Percentiles rank a stretch among this genome's conserved stretches.
Evolutionary conservation across 2,329 filamentous ascomycete genomes (phyloP).

Genomic region (Hypoxylon sp.): DNA sequence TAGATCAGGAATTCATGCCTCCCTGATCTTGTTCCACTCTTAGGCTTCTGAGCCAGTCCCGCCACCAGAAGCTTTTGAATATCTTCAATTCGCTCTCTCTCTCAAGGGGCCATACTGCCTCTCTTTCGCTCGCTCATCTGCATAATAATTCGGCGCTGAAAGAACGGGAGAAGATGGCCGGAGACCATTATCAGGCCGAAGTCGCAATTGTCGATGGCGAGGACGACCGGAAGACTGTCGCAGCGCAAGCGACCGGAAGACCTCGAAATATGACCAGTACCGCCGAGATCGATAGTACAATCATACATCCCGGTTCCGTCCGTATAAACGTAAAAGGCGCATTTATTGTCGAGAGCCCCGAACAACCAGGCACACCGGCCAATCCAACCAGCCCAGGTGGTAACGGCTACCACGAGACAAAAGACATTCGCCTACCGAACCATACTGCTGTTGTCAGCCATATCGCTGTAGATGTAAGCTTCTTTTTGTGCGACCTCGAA

Average conservation of each 20-base stretch:
- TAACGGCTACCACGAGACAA: slow-evolving; percentile 75
- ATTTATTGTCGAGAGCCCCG: slow-evolving; percentile 91
- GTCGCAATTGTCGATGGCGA: slow-evolving; percentile 39
- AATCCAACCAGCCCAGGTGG: slow-evolving; percentile 55
- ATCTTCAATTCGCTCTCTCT: slow-evolving; percentile 10
- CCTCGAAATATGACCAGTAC: slow-evolving; percentile 63
- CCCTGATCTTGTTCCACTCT: slow-evolving; percentile 31
- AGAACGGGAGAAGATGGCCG: slow-evolving; percentile 32
- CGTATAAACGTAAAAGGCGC: slow-evolving; percentile 97
- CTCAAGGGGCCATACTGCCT: slow-evolving; percentile 6
- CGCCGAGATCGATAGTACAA: slow-evolving; percentile 72
- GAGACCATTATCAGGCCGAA: slow-evolving; percentile 45
- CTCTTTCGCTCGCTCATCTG: slow-evolving; percentile 4
- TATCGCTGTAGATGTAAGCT: slow-evolving; percentile 91
- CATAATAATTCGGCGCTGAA: not conserved
- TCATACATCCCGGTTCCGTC: slow-evolving; percentile 78
- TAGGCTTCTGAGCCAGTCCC: slow-evolving; percentile 41
- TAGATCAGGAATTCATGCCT: slow-evolving; percentile 41
- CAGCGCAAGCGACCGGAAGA: slow-evolving; percentile 42
- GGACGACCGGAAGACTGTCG: slow-evolving; percentile 30
- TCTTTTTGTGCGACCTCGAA: slow-evolving; percentile 32
- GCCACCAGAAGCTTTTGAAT: slow-evolving; percentile 31
- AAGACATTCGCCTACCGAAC: slow-evolving; percentile 95
- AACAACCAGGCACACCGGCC: slow-evolving; percentile 68
- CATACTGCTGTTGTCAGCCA: slow-evolving; percentile 96